Evolutionary conservation across 2,329 filamentous ascomycete species (phyloP).

Genomic region (Ophiostoma sp.): DNA sequence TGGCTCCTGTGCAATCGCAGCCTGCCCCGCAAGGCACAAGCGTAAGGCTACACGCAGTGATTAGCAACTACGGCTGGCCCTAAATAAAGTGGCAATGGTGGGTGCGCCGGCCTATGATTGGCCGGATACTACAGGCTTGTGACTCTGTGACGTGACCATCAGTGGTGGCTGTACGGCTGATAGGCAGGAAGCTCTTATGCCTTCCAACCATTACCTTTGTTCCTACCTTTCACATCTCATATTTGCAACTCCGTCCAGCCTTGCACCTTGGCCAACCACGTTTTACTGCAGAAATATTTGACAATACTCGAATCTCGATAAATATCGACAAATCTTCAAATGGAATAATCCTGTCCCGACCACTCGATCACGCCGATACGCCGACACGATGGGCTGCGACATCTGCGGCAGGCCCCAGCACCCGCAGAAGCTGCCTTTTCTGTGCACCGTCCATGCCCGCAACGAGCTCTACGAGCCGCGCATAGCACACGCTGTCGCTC

Average conservation of each 20-base stretch:
- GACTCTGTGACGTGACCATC: conserved; percentile 24
- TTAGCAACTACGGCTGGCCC: background rate
- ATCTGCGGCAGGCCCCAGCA: conserved; percentile 58
- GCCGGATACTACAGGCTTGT: conserved; percentile 11
- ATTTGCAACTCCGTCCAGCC: background rate
- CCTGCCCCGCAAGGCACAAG: conserved; percentile 11
- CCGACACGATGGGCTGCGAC: conserved; percentile 57
- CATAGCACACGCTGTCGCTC: conserved; percentile 52
- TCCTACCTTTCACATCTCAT: conserved; percentile 1
- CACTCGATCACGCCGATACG: conserved; percentile 1
- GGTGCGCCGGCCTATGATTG: conserved; percentile 19
- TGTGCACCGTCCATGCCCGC: conserved; percentile 65
- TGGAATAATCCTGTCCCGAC: background rate
- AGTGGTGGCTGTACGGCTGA: background rate
- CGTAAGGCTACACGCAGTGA: background rate
- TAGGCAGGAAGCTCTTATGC: background rate
- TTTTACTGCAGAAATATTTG: background rate
- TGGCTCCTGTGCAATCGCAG: background rate
- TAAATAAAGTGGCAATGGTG: conserved; percentile 7
- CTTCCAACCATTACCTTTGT: background rate
- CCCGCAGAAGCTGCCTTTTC: conserved; percentile 54
- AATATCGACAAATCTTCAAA: background rate
- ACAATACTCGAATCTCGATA: background rate
- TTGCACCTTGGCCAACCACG: conserved; percentile 1
- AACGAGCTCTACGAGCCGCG: conserved; percentile 63